Conservation (phyloP, 768 basidiomycete species). For the Auricularia heimuer region DNA sequence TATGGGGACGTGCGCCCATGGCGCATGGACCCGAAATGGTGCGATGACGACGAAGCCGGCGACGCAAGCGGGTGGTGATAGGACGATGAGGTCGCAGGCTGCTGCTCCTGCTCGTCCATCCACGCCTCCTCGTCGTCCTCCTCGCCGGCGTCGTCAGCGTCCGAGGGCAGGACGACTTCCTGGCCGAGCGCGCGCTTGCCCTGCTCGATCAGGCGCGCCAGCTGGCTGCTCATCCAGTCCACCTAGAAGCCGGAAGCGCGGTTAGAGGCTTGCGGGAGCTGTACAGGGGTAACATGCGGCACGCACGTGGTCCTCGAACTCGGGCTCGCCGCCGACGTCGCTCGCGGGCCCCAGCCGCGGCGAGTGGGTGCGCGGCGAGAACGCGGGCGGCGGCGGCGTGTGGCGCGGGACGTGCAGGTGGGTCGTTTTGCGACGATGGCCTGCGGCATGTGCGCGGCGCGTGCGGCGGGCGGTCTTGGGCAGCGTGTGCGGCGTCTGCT, state of each 20-base stretch:
- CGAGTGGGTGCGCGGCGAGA: conserved; percentile 15
- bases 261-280: conserved; percentile 2
- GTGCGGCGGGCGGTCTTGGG: conserved; percentile 29
- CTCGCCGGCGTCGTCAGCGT: neutral
- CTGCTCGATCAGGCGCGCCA: conserved; percentile 62
- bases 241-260: conserved; percentile 35
- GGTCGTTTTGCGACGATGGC: conserved; percentile 29
- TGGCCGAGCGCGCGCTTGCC: conserved; percentile 66
- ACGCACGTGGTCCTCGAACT: conserved; percentile 39
- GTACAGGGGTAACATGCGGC: neutral
- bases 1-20: neutral
- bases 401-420: conserved; percentile 12
- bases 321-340: conserved; percentile 24
- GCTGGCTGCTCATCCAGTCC: conserved; percentile 73
- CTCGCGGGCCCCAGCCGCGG: conserved; percentile 11
- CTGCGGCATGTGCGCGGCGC: conserved; percentile 21
- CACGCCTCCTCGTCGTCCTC: neutral
- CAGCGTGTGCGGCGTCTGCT: conserved; percentile 22
- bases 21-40: neutral
- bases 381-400: conserved; percentile 17
- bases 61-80: neutral
- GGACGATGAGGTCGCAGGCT: neutral
- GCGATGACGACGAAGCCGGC: neutral
- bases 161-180: conserved; percentile 56
- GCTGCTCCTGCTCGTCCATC: neutral